Percentiles rank a stretch among this genome's conserved stretches.
Conservation (phyloP, 2,329 filamentous ascomycete species). For the Samsoniella hepiali region DNA sequence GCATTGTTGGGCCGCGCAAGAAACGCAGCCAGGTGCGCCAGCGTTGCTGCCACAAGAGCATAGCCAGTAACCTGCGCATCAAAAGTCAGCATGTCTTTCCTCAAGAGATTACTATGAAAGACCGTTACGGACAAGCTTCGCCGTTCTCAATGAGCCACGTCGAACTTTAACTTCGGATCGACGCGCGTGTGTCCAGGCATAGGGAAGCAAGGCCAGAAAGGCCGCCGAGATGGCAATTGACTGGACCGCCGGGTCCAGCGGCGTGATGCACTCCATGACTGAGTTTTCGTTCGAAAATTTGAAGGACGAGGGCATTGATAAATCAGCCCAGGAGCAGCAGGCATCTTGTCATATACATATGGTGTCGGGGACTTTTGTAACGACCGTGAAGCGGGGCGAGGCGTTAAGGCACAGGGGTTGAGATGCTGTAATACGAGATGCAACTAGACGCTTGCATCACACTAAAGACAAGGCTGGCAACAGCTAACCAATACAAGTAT, state of each 20-base stretch:
- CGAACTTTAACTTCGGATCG: neutral
- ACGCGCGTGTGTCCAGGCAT: neutral
- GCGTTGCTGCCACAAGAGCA: neutral
- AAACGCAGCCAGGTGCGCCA: neutral
- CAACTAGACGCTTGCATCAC: neutral
- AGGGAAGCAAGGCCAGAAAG: constrained; percentile 2
- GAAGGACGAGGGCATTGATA: no score
- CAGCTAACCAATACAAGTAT: no score
- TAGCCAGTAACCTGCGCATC: neutral
- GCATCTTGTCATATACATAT: neutral
- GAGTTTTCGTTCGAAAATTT: neutral
- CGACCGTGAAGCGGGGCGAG: neutral
- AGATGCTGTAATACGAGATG: neutral
- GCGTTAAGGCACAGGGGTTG: neutral
- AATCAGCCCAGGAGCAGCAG: neutral
- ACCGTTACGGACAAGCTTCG: constrained; percentile 11
- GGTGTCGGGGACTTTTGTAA: neutral
- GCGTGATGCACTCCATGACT: neutral
- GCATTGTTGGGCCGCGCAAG: neutral
- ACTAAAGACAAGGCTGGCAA: constrained; percentile 5
- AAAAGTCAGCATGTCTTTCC: neutral
- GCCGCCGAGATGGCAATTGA: neutral
- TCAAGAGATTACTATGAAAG: no score
- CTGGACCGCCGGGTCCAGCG: neutral
- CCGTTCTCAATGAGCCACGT: neutral